phyloP scores from a whole-genome alignment of 352 stramenopile species.

The Globisporangium mamillatum region DNA sequence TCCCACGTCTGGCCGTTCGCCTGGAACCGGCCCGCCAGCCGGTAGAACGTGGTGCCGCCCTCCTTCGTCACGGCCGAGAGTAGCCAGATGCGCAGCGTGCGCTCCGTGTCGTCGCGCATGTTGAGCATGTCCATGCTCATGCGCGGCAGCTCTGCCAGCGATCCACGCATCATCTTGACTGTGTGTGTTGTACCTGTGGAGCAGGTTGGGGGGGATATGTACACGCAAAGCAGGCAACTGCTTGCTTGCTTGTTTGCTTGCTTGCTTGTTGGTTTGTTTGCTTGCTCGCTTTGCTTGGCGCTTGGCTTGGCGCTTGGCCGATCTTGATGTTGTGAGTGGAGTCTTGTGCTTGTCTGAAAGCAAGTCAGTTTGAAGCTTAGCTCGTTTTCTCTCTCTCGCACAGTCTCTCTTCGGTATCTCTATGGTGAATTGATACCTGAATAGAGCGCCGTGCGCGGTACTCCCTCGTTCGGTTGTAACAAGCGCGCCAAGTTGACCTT shows the following conservation, averaged over 20 bases:
- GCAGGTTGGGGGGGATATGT: conserved; percentile 1
- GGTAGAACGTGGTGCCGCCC: conserved; percentile 64
- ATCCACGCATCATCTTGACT: conserved; percentile 32
- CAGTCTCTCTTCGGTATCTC: neutral
- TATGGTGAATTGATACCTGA: neutral
- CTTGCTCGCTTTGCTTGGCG: neutral
- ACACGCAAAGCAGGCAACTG: conserved; percentile 1
- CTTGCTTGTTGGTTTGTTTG: neutral
- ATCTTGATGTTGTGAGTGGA: neutral
- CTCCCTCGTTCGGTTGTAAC: neutral
- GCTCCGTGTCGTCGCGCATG: conserved; percentile 33
- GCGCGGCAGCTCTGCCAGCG: conserved; percentile 24
- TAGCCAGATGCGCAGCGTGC: conserved; percentile 66
- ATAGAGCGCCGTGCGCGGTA: conserved; percentile 8
- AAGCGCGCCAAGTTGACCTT: neutral
- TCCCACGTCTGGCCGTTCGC: conserved; percentile 72
- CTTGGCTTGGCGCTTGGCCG: neutral
- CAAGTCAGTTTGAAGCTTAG: neutral
- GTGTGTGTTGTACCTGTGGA: conserved; percentile 4
- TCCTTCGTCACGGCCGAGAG: conserved; percentile 45
- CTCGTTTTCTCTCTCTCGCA: neutral
- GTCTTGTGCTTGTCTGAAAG: neutral
- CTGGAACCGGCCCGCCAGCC: conserved; percentile 63
- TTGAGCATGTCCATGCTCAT: conserved; percentile 67
- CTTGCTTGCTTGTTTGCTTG: neutral